phyloP scores from a whole-genome alignment of 192 early-diverging fungal species.

The Backusella parvicylindrica region DNA sequence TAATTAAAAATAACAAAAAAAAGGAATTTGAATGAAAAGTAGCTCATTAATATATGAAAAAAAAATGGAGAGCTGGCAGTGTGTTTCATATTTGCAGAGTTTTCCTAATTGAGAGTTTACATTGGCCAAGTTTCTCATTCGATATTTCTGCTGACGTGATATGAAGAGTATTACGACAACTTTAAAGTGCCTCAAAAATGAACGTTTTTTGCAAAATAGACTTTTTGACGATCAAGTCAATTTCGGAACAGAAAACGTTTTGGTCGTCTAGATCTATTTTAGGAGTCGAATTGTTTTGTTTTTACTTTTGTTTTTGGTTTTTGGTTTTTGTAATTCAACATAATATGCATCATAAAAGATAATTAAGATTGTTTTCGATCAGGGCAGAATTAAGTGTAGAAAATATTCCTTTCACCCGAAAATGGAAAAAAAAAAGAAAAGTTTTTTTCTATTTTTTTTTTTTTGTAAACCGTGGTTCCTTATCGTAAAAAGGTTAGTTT shows the following conservation, averaged over 20 bases:
- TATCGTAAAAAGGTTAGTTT: background rate
- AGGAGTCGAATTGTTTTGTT: background rate
- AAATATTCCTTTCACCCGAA: background rate
- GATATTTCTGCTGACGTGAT: background rate
- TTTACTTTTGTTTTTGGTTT: too few relatives aligned
- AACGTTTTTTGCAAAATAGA: background rate
- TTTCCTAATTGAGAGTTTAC: background rate
- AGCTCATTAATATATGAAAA: background rate
- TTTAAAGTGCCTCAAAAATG: background rate
- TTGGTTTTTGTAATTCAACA: too few relatives aligned
- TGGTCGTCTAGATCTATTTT: background rate
- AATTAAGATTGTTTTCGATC: too few relatives aligned
- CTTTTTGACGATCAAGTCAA: background rate
- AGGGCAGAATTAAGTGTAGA: background rate
- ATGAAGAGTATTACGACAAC: background rate
- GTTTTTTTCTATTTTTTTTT: background rate
- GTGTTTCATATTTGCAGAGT: background rate
- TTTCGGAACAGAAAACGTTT: background rate
- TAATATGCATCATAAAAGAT: too few relatives aligned
- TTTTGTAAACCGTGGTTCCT: background rate
- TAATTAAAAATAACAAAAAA: background rate
- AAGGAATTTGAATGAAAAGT: background rate
- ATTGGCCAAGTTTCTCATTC: constrained; percentile 15
- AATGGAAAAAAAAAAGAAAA: background rate
- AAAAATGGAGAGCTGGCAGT: background rate